Percentiles rank a stretch among this genome's conserved stretches.
Evolutionary conservation across 768 basidiomycete genomes (phyloP).

Genomic region (Amanita inopinata): DNA sequence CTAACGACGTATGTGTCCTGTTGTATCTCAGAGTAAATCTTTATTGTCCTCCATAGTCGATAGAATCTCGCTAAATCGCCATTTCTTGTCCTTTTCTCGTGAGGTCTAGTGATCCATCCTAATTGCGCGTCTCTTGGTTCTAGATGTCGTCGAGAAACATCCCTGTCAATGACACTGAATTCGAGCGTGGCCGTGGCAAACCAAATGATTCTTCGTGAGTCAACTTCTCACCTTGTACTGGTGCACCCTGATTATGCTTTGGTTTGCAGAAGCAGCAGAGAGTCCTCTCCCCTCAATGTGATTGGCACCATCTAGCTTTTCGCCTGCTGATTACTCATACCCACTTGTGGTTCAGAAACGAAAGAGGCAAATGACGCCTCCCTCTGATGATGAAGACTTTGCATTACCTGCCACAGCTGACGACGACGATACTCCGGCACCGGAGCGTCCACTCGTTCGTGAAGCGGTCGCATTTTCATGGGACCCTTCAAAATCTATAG

Average conservation of each 20-base stretch:
- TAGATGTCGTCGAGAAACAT: conserved; percentile 4
- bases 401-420: conserved; percentile 28
- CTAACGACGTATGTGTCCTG: no score
- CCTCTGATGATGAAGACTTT: conserved; percentile 43
- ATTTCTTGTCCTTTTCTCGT: no score
- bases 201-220: conserved; percentile 29
- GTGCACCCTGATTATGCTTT: not conserved
- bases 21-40: no score
- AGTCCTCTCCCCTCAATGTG: conserved; percentile 9
- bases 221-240: not conserved
- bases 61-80: no score
- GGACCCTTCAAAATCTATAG: conserved; percentile 17
- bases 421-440: conserved; percentile 40
- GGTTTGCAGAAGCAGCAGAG: conserved; percentile 7
- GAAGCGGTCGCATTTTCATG: conserved; percentile 48
- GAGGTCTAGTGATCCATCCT: no score
- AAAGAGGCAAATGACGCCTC: conserved; percentile 42
- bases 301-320: not conserved
- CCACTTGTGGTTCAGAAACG: conserved; percentile 31
- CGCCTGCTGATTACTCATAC: not conserved
- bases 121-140: not conserved
- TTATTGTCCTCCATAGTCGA: no score
- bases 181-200: conserved; percentile 30
- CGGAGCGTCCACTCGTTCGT: conserved; percentile 43
- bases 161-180: conserved; percentile 14